Base-by-base conservation (phyloP, 345 rosid species). In the Geranium rotundifolium region DNA sequence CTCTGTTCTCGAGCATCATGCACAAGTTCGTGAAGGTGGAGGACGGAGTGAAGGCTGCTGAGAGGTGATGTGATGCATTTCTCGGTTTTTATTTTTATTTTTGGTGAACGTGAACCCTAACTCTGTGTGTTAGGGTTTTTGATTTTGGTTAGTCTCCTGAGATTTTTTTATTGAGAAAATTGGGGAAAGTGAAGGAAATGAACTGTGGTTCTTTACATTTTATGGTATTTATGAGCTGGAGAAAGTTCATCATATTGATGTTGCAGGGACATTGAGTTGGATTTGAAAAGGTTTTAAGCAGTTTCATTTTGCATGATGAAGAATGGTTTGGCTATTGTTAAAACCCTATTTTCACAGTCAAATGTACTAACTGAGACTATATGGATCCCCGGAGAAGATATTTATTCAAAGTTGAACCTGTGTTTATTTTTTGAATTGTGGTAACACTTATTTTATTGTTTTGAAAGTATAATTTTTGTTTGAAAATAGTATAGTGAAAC, bases 11-110 rank as follows among this genome's bases (percentile, higher is more conserved):
- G 19, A 85, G 80, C 69, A 91, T 91, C 54, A 77, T 85, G 92
- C 96, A 85, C 71, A 91, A 91, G 84, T 86, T 91, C 74, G 90
- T 74, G 16, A 91, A 75, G 76, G 86, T 75, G 58, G 87, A 79
- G 60, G 73, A 62, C 54, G 71, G 61, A 56, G 71, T 78, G 55
- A 65, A 73, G 61, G 68, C 84, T 60, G 63, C 39, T 15, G 71
- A 29, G 50, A 85, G 90, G 91, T 88, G 71, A 19, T 62, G 41
- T 29, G 10, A 23, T 23, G 2, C 27, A 23, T 23, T 23, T 23
- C 27, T 23, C 27, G 27, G 55, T 62, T 56, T 62, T 59, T 31
- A 50, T 18, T 0, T 20, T 61, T 30, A 46, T 19, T 16, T 29
- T 39, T 16, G 27, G 41, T 34, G 41, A 34, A 34, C 41, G 10